Conservation (phyloP, 257 asterid species). For the Orobanche coerulescens region DNA sequence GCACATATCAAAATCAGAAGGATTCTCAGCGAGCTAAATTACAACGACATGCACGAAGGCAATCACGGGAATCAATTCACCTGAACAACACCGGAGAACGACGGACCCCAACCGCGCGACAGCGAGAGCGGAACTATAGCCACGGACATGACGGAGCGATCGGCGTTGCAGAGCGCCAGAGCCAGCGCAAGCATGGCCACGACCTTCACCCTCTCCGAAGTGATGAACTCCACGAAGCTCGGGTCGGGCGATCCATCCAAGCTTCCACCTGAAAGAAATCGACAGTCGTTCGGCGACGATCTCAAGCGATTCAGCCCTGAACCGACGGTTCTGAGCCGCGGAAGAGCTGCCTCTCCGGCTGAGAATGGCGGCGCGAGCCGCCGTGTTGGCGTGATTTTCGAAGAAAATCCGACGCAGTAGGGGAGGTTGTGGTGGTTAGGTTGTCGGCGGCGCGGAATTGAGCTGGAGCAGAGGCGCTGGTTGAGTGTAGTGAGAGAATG, state of each 20-base stretch:
- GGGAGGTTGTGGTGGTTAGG: slow-evolving; percentile 22
- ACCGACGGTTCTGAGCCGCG: slow-evolving; percentile 14
- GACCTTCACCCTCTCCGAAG: slow-evolving; percentile 97
- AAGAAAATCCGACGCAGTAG: slow-evolving; percentile 11
- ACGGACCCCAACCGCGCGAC: slow-evolving; percentile 79
- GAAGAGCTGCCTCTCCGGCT: slow-evolving; percentile 4
- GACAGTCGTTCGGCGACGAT: slow-evolving; percentile 28
- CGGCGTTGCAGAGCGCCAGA: slow-evolving; percentile 89
- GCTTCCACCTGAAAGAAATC: slow-evolving; percentile 27
- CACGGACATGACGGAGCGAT: slow-evolving; percentile 97
- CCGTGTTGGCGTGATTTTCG: slow-evolving; percentile 15
- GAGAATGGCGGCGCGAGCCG: slow-evolving; percentile 16
- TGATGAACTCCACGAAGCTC: slow-evolving; percentile 65
- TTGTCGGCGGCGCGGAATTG: slow-evolving; percentile 25
- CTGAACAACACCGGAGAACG: slow-evolving; percentile 93
- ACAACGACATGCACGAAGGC: not conserved
- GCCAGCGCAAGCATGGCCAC: slow-evolving; percentile 94
- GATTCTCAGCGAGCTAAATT: too few species aligned
- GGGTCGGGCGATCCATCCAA: slow-evolving; percentile 38
- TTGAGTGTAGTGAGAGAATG: slow-evolving; percentile 19
- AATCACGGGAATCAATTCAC: slow-evolving; percentile 25
- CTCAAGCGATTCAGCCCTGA: slow-evolving; percentile 20
- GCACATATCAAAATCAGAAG: too few species aligned
- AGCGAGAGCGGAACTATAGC: slow-evolving; percentile 82
- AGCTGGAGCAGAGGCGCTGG: slow-evolving; percentile 31